Percentiles rank a stretch among this genome's conserved stretches.
phyloP scores from a whole-genome alignment of 1,284 basidiomycete genomes.

The Cutaneotrichosporon sp. region DNA sequence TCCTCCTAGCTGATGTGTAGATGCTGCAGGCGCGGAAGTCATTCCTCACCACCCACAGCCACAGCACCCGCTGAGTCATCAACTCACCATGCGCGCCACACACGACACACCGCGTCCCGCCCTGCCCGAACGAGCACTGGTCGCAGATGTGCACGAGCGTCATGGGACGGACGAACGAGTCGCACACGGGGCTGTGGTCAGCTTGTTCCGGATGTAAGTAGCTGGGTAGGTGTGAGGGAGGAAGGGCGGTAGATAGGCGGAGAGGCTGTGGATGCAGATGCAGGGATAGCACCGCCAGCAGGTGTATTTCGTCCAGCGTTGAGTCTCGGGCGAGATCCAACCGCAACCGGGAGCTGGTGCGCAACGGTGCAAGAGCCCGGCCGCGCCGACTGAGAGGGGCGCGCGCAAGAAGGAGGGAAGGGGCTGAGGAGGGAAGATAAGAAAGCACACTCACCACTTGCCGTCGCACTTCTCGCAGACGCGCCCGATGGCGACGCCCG shows the following conservation, averaged over 20 bases:
- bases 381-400: too few relatives aligned
- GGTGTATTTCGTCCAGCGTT: too few relatives aligned
- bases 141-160: conserved; percentile 98
- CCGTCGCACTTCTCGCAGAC: conserved; percentile 99
- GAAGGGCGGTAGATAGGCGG: too few relatives aligned
- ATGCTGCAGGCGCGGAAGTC: too few relatives aligned
- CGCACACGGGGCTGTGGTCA: conserved; percentile 85
- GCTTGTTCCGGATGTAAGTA: background rate
- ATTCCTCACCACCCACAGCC: background rate
- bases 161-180: conserved; percentile 98
- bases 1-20: too few relatives aligned
- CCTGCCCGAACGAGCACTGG: conserved; percentile 98
- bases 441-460: conserved; percentile 81
- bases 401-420: background rate
- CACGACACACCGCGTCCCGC: conserved; percentile 95
- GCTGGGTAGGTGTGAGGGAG: too few relatives aligned
- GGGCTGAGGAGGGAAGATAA: too few relatives aligned
- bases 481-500: conserved; percentile 94
- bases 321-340: too few relatives aligned
- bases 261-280: too few relatives aligned
- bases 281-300: too few relatives aligned
- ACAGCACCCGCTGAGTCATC: conserved; percentile 1
- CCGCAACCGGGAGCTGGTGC: too few relatives aligned
- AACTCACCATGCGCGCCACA: conserved; percentile 85
- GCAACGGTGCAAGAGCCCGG: too few relatives aligned